These are phyloP conservation scores for Coemansia sp. DNA, from an alignment of 192 early-diverging fungal species.

Conservation along the genomic window DNA sequence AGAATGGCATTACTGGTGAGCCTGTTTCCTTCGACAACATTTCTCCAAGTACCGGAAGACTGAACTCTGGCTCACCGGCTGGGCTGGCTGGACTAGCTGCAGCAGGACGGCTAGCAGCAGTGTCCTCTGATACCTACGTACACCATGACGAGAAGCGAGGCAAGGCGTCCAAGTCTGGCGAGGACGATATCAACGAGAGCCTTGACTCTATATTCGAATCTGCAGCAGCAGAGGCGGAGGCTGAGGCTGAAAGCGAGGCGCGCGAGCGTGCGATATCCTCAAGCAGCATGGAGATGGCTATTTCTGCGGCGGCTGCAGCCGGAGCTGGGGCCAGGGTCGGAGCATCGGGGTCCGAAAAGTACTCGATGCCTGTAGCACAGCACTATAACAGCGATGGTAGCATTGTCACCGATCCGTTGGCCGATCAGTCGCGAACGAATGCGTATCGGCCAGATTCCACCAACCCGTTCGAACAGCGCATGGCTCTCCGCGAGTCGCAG, in stretches of 20 bases:
- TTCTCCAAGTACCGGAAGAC: slow-evolving; percentile 39
- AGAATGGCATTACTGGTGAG: slow-evolving; percentile 38
- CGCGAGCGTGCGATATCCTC: slow-evolving; percentile 37
- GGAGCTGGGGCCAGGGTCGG: slow-evolving; percentile 15
- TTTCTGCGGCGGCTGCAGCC: slow-evolving; percentile 13
- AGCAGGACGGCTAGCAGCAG: slow-evolving; percentile 42
- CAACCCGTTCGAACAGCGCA: slow-evolving; percentile 53
- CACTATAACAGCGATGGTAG: slow-evolving; percentile 8
- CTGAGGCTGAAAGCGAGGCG: slow-evolving; percentile 45
- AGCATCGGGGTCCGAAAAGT: slow-evolving; percentile 12
- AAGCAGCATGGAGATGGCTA: slow-evolving; percentile 14
- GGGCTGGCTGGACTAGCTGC: slow-evolving; percentile 38
- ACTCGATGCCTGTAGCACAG: slow-evolving; percentile 13
- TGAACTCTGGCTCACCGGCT: slow-evolving; percentile 33
- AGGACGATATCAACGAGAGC: slow-evolving; percentile 39
- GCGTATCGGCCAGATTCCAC: slow-evolving; percentile 48
- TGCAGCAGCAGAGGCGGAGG: slow-evolving; percentile 46
- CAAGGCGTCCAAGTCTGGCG: slow-evolving; percentile 14
- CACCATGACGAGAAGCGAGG: slow-evolving; percentile 27
- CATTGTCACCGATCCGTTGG: slow-evolving; percentile 1
- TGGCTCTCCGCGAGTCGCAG: slow-evolving; percentile 51
- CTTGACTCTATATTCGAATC: slow-evolving; percentile 54
- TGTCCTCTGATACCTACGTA: slow-evolving; percentile 51
- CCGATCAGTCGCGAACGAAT: slow-evolving; percentile 29
- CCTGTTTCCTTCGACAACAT: slow-evolving; percentile 50